Conservation (phyloP, 2,329 filamentous ascomycete species). For the Pseudovirgaria hyperparasitica region DNA sequence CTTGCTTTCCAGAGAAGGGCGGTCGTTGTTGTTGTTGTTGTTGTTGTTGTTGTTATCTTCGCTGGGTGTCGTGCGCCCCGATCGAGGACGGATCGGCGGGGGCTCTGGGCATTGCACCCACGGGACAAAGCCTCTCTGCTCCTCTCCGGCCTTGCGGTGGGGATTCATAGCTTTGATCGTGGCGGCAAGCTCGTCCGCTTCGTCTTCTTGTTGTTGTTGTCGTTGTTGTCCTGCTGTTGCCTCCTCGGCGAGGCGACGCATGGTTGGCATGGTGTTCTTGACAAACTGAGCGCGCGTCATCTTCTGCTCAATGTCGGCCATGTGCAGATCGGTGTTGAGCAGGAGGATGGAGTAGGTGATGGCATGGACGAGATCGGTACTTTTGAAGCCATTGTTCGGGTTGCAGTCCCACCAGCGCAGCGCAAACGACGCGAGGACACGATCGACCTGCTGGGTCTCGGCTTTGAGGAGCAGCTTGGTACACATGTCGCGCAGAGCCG, state of each 20-base stretch:
- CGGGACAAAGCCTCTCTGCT: conserved; percentile 21
- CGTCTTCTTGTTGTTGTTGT: conserved; percentile 12
- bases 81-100: too few relatives aligned
- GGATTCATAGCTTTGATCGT: background rate
- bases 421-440: conserved; percentile 81
- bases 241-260: conserved; percentile 64
- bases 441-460: conserved; percentile 93
- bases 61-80: conserved; percentile 14
- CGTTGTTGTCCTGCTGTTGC: conserved; percentile 50
- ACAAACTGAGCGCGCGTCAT: conserved; percentile 94
- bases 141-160: conserved; percentile 14
- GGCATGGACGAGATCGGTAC: conserved; percentile 83
- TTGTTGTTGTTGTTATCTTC: conserved; percentile 16
- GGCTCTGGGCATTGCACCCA: conserved; percentile 24
- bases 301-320: conserved; percentile 90
- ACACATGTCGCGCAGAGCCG: conserved; percentile 68
- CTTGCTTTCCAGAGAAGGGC: conserved; percentile 19
- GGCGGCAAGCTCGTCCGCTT: conserved; percentile 4
- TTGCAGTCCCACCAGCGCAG: conserved; percentile 91
- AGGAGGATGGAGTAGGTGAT: conserved; percentile 94
- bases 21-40: conserved; percentile 20
- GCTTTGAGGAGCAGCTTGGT: conserved; percentile 69
- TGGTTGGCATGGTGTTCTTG: conserved; percentile 89
- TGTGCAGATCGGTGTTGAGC: conserved; percentile 87
- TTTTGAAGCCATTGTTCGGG: conserved; percentile 82